Percentiles rank a stretch among this genome's conserved stretches.
These are phyloP conservation scores for Claviceps pazoutovae DNA, from an alignment of 2,329 filamentous ascomycete genomes.

Conservation along the genomic window DNA sequence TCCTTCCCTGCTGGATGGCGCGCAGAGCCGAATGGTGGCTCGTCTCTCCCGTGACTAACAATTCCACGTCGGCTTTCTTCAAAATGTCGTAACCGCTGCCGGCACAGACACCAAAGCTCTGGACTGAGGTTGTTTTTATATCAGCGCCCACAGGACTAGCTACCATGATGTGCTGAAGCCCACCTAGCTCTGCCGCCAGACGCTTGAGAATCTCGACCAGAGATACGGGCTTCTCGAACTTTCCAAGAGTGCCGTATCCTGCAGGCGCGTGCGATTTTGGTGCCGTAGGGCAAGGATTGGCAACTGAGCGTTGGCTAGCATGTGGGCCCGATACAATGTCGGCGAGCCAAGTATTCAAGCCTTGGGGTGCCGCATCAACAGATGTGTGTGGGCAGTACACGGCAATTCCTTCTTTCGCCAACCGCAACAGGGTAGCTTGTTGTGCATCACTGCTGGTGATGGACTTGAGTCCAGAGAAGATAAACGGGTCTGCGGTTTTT, in stretches of 20 bases:
- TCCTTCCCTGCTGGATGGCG: conserved; percentile 70
- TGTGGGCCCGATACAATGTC: conserved; percentile 56
- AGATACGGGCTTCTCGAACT: conserved; percentile 23
- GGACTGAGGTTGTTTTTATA: conserved; percentile 31
- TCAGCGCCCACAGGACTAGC: conserved; percentile 35
- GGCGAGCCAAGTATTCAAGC: conserved; percentile 88
- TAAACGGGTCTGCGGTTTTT: conserved; percentile 63
- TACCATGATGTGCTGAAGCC: conserved; percentile 40
- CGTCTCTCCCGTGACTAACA: conserved; percentile 86
- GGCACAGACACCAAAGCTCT: conserved; percentile 72
- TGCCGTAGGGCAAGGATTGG: conserved; percentile 29
- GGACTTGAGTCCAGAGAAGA: conserved; percentile 85
- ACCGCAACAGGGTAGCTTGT: conserved; percentile 67
- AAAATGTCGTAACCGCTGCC: conserved; percentile 75
- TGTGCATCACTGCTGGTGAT: conserved; percentile 75
- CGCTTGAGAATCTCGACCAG: conserved; percentile 32
- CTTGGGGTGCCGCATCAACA: conserved; percentile 71
- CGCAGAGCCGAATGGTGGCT: conserved; percentile 83
- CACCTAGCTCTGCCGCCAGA: conserved; percentile 54
- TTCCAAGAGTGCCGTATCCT: conserved; percentile 39
- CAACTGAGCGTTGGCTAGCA: conserved; percentile 25
- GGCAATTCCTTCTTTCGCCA: conserved; percentile 77
- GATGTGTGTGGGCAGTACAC: conserved; percentile 96
- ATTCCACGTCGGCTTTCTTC: conserved; percentile 54
- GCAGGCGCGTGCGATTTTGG: conserved; percentile 31